A percentile compares a stretch with the other conserved stretches of the same genome.
Conservation (phyloP, 306 rosid species). For the Sechiopsis laciniata region DNA sequence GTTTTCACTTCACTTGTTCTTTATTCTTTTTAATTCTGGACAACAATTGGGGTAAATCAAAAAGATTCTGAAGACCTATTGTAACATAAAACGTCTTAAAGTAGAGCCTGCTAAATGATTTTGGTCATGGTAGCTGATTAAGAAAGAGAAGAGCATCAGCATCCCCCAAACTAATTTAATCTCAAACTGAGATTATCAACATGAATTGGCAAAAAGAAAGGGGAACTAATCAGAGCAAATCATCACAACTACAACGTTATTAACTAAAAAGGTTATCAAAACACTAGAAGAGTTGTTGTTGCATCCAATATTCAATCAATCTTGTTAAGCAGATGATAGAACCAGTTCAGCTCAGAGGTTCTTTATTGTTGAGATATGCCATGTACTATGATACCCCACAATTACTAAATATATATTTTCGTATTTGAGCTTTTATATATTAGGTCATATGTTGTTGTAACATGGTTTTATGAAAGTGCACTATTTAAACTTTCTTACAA, state of each 20-base stretch:
- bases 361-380: background rate
- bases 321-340: background rate
- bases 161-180: background rate
- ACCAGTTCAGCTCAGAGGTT: background rate
- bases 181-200: background rate
- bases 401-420: too few relatives aligned
- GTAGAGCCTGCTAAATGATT: conserved; percentile 82
- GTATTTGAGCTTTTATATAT: too few relatives aligned
- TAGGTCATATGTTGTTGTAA: too few relatives aligned
- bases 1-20: background rate
- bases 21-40: conserved; percentile 46
- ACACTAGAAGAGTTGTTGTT: background rate
- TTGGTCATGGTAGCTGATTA: conserved; percentile 88
- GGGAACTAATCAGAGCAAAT: background rate
- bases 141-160: conserved; percentile 24
- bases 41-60: conserved; percentile 56
- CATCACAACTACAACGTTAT: background rate
- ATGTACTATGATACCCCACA: too few relatives aligned
- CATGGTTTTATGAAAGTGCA: too few relatives aligned
- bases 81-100: conserved; percentile 84
- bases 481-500: too few relatives aligned
- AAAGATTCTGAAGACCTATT: conserved; percentile 80
- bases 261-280: background rate
- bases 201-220: background rate
- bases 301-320: background rate